Base-by-base conservation (phyloP, 78 protist species). In the Dictyostelium purpureum region DNA sequence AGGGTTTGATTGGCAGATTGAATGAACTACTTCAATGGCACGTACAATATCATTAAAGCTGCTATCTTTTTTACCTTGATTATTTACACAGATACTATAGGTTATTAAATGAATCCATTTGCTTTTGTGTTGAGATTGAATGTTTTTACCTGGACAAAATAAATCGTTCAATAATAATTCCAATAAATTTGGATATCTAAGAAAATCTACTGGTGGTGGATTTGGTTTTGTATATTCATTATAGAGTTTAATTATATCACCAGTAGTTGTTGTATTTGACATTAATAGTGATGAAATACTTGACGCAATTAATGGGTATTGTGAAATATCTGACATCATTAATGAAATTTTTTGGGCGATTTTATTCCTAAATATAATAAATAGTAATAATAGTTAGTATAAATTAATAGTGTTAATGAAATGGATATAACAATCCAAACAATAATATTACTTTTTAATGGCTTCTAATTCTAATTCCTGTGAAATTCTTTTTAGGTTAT, bases 401-500 rank as follows among this genome's bases (percentile, higher is more conserved):
- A 28, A 63, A 31, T 31, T 33, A 14, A 24, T 28, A 63, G n/a
- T 1, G 11, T 56, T 1, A 37, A 35, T 43, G 28, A 18, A 19
- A 18, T 5, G 4, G 11, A 4, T n/a, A n/a, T n/a, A n/a, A n/a
- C n/a, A n/a, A n/a, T n/a, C n/a, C n/a, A n/a, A n/a, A n/a, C n/a
- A n/a, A n/a, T n/a, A n/a, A n/a, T n/a, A n/a, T 42, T 77, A 77
- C 85, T 67, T 87, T 40, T 71, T 61, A 28, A 66, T 54, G 6
- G 76, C 85, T 63, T 88, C 94, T 19, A 56, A 26, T 63, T 88
- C 94, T 45, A 88, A 57, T 56, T 88, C 94, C 26, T 88, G 94
- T 21, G 85, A 21, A n/a, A 88, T 79, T 71, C 94, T 78, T 71
- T 79, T 78, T 43, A 88, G 40, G 43, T 73, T 52, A n/a, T 37